Evolutionary conservation across 768 basidiomycete genomes (phyloP), one percentile per base, ranked within the genome.

Genomic region (Pulveroboletus sp.): DNA sequence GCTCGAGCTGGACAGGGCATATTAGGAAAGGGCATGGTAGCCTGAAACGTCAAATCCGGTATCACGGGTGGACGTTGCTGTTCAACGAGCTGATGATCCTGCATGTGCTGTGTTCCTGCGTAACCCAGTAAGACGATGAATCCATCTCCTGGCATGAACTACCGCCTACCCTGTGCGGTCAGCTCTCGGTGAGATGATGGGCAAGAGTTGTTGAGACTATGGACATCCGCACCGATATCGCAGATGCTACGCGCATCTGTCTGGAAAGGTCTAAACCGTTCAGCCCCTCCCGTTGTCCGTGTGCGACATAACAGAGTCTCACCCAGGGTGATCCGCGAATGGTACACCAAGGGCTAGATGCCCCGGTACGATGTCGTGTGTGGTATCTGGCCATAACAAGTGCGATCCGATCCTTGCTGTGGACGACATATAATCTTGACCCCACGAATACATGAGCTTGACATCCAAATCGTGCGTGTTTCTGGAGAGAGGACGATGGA

Each of bases 151-250:
- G 3, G 3, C n/a, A 14, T 8, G n/a, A 40, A 31, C n/a, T 3
- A 7, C 8, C 27, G 5, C 57, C 56, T n/a, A 62, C 60, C 8
- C 0, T 46, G 14, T 24, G 11, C 8, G 5, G 24, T 15, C 18
- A 15, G 24, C 31, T 37, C 38, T 21, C 11, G 6, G 27, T 33
- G 15, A 3, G 0, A 10, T 17, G 4, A 3, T 7, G 17, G 39
- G 3, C n/a, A 30, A 33, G 6, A 10, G 10, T 4, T 0, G 30
- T 42, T 14, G 27, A 39, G 3, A 39, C 46, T 30, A 7, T 1
- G 8, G 7, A 8, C n/a, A 9, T 17, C 14, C 1, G 6, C 3
- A 15, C 14, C 14, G n/a, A 1, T 27, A 33, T 38, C 31, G 31
- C 21, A 24, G 5, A 18, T 8, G 8, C 18, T 12, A 8, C 32